Conservation (phyloP, 495 filamentous ascomycete species). For the Aspergillus panamensis region DNA sequence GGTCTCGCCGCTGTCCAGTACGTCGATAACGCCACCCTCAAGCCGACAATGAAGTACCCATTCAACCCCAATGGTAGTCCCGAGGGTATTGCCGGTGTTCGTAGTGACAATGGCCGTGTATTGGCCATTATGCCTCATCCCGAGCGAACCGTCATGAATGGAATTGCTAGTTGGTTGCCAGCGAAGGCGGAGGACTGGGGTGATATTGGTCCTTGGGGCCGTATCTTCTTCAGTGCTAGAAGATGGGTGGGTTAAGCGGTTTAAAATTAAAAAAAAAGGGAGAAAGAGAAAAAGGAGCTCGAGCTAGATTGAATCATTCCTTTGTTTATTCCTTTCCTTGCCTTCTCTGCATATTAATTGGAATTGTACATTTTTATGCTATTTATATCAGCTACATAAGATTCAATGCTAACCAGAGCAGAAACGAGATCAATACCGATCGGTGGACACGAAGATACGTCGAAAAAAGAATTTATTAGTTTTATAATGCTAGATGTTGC, state of each 20-base stretch:
- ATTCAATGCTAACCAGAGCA: background rate
- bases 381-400: background rate
- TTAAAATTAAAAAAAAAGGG: background rate
- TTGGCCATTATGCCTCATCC: conserved; percentile 96
- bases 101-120: conserved; percentile 77
- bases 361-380: background rate
- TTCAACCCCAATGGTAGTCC: conserved; percentile 93
- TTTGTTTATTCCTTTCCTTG: background rate
- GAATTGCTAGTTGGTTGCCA: conserved; percentile 75
- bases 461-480: background rate
- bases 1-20: conserved; percentile 73
- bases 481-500: background rate
- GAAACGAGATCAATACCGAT: background rate
- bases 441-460: background rate
- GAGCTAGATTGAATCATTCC: background rate
- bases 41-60: conserved; percentile 78
- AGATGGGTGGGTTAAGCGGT: conserved; percentile 71
- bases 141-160: conserved; percentile 82
- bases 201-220: conserved; percentile 83
- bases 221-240: conserved; percentile 75
- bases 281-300: background rate
- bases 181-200: conserved; percentile 67
- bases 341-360: background rate
- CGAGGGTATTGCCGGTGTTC: conserved; percentile 78
- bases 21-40: conserved; percentile 69